Conservation (phyloP, 2,329 filamentous ascomycete species). For the Clonostachys rhizophaga region DNA sequence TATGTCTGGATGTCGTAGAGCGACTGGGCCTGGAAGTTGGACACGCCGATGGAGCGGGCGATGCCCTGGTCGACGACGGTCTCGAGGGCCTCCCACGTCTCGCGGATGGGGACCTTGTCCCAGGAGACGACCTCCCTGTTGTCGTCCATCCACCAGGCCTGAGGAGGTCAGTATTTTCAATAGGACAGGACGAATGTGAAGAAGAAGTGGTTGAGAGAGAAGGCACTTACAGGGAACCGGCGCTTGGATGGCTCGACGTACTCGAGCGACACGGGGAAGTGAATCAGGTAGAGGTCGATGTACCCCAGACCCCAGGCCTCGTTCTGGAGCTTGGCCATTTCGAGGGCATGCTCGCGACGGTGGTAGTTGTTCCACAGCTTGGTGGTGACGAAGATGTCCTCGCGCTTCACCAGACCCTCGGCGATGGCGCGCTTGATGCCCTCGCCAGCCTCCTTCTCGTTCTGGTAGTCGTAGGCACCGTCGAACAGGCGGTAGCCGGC, state of each 20-base stretch:
- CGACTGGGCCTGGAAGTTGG: conserved; percentile 65
- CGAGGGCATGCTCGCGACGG: conserved; percentile 67
- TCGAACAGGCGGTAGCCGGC: conserved; percentile 48
- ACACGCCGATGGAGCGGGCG: conserved; percentile 68
- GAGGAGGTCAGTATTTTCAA: background rate
- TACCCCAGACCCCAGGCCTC: conserved; percentile 78
- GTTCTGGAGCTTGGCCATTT: conserved; percentile 69
- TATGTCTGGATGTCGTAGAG: conserved; percentile 59
- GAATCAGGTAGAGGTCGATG: conserved; percentile 81
- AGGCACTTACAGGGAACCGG: conserved; percentile 23
- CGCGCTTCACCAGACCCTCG: conserved; percentile 58
- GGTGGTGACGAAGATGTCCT: conserved; percentile 83
- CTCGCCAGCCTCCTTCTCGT: conserved; percentile 60
- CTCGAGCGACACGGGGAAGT: conserved; percentile 48
- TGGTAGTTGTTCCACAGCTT: conserved; percentile 93
- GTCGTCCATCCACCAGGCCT: conserved; percentile 29
- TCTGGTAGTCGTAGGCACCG: conserved; percentile 54
- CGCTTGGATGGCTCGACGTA: conserved; percentile 34
- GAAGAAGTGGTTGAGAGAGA: background rate
- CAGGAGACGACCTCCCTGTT: conserved; percentile 33
- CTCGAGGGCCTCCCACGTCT: conserved; percentile 80
- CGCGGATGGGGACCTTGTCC: conserved; percentile 61
- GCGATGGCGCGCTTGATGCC: conserved; percentile 53
- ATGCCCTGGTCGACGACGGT: conserved; percentile 61
- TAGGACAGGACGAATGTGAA: conserved; percentile 8